Conservation (phyloP, 495 filamentous ascomycete species). For the Glarea lozoyensis region DNA sequence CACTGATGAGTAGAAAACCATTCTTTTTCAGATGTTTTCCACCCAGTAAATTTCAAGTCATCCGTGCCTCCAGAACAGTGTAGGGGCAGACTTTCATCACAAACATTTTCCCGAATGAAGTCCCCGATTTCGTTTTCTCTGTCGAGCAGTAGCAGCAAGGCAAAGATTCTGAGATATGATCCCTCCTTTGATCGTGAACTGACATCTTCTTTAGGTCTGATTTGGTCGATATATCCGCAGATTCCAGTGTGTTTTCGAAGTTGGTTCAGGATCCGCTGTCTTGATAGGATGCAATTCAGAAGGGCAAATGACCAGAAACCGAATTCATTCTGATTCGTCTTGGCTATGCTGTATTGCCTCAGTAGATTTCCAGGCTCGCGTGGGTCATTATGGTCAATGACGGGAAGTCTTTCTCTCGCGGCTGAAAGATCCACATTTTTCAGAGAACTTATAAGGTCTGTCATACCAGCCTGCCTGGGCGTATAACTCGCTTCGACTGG, state of each 20-base stretch:
- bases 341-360: not conserved
- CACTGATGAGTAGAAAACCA: not conserved
- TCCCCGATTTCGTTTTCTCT: slow-evolving; percentile 1
- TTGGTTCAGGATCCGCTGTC: not conserved
- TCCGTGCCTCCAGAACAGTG: not conserved
- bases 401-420: not conserved
- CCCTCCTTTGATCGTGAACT: not conserved
- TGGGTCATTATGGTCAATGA: not conserved
- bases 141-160: not conserved
- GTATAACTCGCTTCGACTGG: no score
- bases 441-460: no score
- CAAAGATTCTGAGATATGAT: slow-evolving; percentile 1
- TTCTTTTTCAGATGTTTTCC: not conserved
- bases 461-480: no score
- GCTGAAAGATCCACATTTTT: no score
- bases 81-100: not conserved
- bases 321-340: not conserved
- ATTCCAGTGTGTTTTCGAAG: not conserved
- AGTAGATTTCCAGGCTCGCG: not conserved
- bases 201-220: not conserved
- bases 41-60: not conserved
- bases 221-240: not conserved
- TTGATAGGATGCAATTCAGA: not conserved
- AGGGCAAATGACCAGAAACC: not conserved
- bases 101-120: not conserved